These are phyloP conservation scores for Aspergillus baeticus DNA, from an alignment of 495 filamentous ascomycete species.

Conservation along the genomic window DNA sequence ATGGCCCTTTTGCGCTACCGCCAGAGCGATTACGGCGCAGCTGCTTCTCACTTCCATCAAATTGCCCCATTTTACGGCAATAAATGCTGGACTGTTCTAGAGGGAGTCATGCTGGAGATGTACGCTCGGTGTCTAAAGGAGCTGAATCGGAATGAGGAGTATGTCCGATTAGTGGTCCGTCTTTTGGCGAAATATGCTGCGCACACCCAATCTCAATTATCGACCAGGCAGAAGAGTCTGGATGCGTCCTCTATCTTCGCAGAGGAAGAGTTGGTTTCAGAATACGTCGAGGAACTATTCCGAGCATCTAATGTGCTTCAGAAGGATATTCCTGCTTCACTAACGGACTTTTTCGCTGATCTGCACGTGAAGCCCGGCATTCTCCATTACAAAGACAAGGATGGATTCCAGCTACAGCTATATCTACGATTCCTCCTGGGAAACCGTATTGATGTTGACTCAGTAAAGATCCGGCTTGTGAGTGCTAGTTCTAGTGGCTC, in stretches of 20 bases:
- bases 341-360: constrained; percentile 71
- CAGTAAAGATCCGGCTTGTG: constrained; percentile 64
- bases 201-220: constrained; percentile 34
- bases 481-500: constrained; percentile 29
- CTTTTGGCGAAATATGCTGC: constrained; percentile 70
- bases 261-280: constrained; percentile 56
- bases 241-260: constrained; percentile 34
- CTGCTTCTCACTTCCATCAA: constrained; percentile 77
- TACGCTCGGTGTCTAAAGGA: constrained; percentile 81
- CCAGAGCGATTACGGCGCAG: constrained; percentile 64
- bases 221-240: constrained; percentile 33
- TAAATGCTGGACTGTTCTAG: constrained; percentile 74
- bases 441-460: constrained; percentile 65
- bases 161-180: constrained; percentile 69
- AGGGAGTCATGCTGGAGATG: constrained; percentile 80
- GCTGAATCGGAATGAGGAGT: constrained; percentile 74
- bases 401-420: constrained; percentile 75
- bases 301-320: constrained; percentile 58
- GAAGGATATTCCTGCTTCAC: constrained; percentile 62
- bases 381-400: constrained; percentile 65
- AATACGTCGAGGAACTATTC: constrained; percentile 67
- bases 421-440: constrained; percentile 69
- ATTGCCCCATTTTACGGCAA: constrained; percentile 80
- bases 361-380: constrained; percentile 68
- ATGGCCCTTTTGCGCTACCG: constrained; percentile 80